Conservation (phyloP, 805 yeast genomes). For the Candida alai region DNA sequence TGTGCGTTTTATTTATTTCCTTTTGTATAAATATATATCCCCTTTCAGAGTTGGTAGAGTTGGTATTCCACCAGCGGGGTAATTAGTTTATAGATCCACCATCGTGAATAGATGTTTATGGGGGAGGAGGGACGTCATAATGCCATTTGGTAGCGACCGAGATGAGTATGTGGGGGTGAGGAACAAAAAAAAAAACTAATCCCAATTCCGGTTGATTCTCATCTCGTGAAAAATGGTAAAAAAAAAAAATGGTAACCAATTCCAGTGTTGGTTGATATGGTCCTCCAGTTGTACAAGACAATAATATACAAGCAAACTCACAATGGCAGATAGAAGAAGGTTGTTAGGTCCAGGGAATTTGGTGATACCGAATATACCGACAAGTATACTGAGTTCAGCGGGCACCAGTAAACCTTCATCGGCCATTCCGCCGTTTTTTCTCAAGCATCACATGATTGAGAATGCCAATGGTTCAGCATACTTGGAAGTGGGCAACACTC, state of each 20-base stretch:
- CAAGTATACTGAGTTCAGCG: slow-evolving; percentile 5
- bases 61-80: no score
- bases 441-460: slow-evolving; percentile 60
- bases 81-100: no score
- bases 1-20: neutral
- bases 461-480: slow-evolving; percentile 84
- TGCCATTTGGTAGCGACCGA: neutral
- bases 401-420: neutral
- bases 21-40: slow-evolving; percentile 2
- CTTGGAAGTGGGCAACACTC: slow-evolving; percentile 60
- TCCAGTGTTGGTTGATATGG: no score
- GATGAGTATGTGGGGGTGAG: neutral
- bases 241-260: no score
- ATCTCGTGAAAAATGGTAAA: slow-evolving; percentile 1
- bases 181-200: neutral
- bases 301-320: neutral
- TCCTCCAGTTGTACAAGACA: neutral
- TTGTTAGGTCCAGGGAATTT: slow-evolving; percentile 78
- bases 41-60: no score
- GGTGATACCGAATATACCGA: slow-evolving; percentile 25
- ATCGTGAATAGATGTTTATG: neutral
- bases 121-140: neutral
- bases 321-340: slow-evolving; percentile 69
- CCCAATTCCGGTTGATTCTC: slow-evolving; percentile 1
- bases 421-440: slow-evolving; percentile 36